Base-by-base conservation (phyloP, 768 basidiomycete species). In the Pleurotus pulmonarius region DNA sequence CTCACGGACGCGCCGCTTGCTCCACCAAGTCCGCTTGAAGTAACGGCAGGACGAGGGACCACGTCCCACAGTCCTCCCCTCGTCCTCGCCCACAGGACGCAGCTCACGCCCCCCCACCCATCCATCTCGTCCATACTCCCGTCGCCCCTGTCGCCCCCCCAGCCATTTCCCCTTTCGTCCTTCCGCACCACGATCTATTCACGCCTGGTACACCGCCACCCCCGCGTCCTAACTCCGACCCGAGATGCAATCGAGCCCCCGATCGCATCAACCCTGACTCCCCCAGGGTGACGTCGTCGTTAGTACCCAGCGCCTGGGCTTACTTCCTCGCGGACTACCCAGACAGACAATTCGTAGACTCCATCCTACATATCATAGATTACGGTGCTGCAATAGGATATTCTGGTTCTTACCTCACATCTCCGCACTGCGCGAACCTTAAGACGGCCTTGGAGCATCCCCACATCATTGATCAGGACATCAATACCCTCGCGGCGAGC, bases 301-400 rank as follows among this genome's bases (percentile, higher is more conserved):
- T 26, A 22, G 1, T 58, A 40, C 39, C 0, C 7, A 5, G 4
- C 45, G 53, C 47, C 20, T 63, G 62, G 62, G 15, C 39, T 1
- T 26, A 47, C 20, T 58, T 56, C 29, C 52, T 63, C 1, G 5
- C 8, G 0, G 60, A 63, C 7, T 63, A 63, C 49, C 58, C 60
- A 2, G 58, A 63, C 40, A 46, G 38, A 11, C 7, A 1, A 2
- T 63, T 63, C 39, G 58, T 56, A 37, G 25, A 25, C 4, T 52
- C 55, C n/a, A 29, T 63, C 5, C 29, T 63, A 18, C 56, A 63
- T 52, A 63, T 63, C 46, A 63, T 61, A 16, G 39, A 59, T 20
- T 61, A 55, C 46, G 62, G 62, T n/a, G 58, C 62, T 6, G 45
- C 55, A 24, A 57, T 61, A 22, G 56, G 61, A 1, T 63, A 58